Conservation (phyloP, 2,329 filamentous ascomycete genomes). For the Penicillium olsonii region DNA sequence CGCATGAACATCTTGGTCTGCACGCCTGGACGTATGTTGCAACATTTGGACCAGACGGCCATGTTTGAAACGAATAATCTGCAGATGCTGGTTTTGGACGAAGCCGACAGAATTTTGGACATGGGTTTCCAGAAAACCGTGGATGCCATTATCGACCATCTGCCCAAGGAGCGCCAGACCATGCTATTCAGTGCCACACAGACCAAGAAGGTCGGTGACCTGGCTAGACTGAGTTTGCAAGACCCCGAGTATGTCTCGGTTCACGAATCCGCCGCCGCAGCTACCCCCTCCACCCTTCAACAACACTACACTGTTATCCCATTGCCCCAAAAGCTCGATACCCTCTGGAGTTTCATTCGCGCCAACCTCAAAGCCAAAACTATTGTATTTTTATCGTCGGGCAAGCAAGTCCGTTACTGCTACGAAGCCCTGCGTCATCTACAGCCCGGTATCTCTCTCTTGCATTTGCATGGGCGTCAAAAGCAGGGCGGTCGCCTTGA, state of each 20-base stretch:
- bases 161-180: slow-evolving; percentile 83
- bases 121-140: slow-evolving; percentile 93
- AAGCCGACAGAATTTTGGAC: slow-evolving; percentile 95
- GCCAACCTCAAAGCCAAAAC: slow-evolving; percentile 91
- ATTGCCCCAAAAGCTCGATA: slow-evolving; percentile 85
- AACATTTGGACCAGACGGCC: slow-evolving; percentile 93
- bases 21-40: slow-evolving; percentile 90
- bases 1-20: slow-evolving; percentile 98
- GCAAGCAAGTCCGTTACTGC: slow-evolving; percentile 94
- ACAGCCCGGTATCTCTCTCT: slow-evolving; percentile 87
- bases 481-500: slow-evolving; percentile 88
- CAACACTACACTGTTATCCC: slow-evolving; percentile 91
- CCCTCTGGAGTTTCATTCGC: slow-evolving; percentile 88
- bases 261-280: slow-evolving; percentile 75
- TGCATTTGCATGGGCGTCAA: slow-evolving; percentile 91
- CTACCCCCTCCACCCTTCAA: slow-evolving; percentile 80
- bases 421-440: slow-evolving; percentile 92
- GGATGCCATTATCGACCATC: slow-evolving; percentile 88
- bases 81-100: slow-evolving; percentile 90
- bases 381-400: slow-evolving; percentile 90
- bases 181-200: slow-evolving; percentile 96
- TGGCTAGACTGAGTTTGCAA: slow-evolving; percentile 81
- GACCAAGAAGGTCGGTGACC: slow-evolving; percentile 88
- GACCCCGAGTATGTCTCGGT: slow-evolving; percentile 96
- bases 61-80: slow-evolving; percentile 87